Evolutionary conservation across 192 early-diverging fungal species (phyloP).

Genomic region (Rhizoclosmatium globosum): DNA sequence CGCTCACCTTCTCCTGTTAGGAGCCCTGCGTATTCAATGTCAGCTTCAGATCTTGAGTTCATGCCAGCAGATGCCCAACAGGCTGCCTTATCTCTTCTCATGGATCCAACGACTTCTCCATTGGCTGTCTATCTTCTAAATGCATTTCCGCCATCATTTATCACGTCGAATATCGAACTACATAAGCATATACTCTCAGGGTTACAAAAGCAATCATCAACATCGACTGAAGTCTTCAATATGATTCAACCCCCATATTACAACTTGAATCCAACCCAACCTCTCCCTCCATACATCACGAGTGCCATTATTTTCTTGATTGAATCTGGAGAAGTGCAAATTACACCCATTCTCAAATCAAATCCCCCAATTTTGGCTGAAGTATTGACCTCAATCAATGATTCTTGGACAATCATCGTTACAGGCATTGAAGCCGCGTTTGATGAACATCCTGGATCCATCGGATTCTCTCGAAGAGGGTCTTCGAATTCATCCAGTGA

Average conservation of each 20-base stretch:
- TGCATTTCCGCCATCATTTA: conserved; percentile 6
- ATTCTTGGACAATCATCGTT: neutral
- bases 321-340: neutral
- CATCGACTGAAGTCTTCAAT: conserved; percentile 17
- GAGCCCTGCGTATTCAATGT: neutral
- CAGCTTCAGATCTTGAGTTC: neutral
- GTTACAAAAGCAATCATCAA: neutral
- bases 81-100: neutral
- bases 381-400: neutral
- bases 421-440: neutral
- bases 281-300: neutral
- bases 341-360: neutral
- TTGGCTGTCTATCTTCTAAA: conserved; percentile 7
- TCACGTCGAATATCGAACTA: neutral
- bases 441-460: neutral
- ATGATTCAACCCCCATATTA: conserved; percentile 26
- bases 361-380: neutral
- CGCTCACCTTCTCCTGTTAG: neutral
- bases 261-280: neutral
- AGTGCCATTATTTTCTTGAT: conserved; percentile 16
- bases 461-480: neutral
- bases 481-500: neutral
- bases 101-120: neutral
- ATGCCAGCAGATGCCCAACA: neutral
- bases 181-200: neutral